phyloP scores from a whole-genome alignment of 208 protist species.

The Leptomonas seymouri region DNA sequence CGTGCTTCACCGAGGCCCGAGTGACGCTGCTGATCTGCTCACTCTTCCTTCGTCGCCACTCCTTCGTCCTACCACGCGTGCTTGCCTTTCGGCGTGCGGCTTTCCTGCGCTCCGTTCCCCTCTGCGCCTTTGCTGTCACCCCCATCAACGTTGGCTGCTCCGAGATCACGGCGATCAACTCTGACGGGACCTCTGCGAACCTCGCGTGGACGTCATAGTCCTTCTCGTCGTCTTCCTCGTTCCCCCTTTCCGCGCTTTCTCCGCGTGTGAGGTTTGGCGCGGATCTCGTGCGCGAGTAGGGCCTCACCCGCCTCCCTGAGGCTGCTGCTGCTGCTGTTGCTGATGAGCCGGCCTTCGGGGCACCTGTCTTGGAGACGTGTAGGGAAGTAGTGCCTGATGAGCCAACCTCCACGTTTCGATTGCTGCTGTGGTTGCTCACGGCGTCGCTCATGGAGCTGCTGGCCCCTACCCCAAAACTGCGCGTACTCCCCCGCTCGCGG shows the following conservation, averaged over 20 bases:
- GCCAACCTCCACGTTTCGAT: background rate
- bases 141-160: slow-evolving; percentile 11
- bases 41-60: background rate
- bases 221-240: background rate
- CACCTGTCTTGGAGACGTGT: background rate
- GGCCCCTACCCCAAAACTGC: slow-evolving; percentile 9
- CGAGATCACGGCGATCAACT: slow-evolving; percentile 3
- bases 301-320: background rate
- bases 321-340: no score
- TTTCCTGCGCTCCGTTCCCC: background rate
- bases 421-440: slow-evolving; percentile 17
- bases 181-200: background rate
- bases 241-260: background rate
- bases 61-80: background rate
- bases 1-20: slow-evolving; percentile 5
- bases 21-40: background rate
- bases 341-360: background rate
- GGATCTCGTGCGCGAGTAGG: slow-evolving; percentile 3
- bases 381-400: background rate
- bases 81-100: background rate
- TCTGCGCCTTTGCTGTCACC: background rate
- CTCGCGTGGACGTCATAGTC: background rate
- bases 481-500: slow-evolving; percentile 7
- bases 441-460: slow-evolving; percentile 19
- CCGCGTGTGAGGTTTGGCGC: background rate